Evolutionary conservation across 2,329 filamentous ascomycete genomes (phyloP), one percentile per base, ranked within the genome.

Genomic region (Fusarium anthophilum): DNA sequence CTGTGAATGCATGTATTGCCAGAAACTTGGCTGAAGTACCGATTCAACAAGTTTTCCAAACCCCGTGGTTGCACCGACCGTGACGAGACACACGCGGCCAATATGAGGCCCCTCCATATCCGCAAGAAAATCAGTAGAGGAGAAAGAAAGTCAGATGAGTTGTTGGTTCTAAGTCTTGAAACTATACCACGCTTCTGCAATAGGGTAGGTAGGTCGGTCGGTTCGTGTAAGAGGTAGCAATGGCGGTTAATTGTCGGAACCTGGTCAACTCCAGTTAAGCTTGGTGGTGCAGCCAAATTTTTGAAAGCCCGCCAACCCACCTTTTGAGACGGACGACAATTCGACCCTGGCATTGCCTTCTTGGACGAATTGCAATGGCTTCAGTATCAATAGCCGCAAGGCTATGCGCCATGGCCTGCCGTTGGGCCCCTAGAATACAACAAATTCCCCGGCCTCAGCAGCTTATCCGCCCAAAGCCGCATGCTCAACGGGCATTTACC

Each of bases 41-140:
- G 92, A 89, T 48, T 87, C 83, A 63, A 98, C 88, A 5, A 99
- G 89, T 12, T 87, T 82, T 59, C 88, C 86, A 83, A 99, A 99
- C 26, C 92, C 90, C 22, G 95, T 95, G 1, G 96, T 99, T 11
- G 96, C 96, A 64, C 96, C 96, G 37, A 98, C 93, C 0, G 96
- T 98, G 63, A 98, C 92, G 75, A 99, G 93, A 80, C 94, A 96
- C 60, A 85, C 80, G 39, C 82, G 80, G 32, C 80, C 66, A 24
- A 76, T 56, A 13, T 20, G 18, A 39, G 30, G 28, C 11, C 41
- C 51, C 2, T 38, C 39, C 43, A 65, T 50, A 13, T 38, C 50
- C 63, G 79, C 74, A 5, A 43, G 22, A 18, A 39, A 26, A 62
- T n/a, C n/a, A 30, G 26, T 10, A 17, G 28, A 43, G 37, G 10